Evolutionary conservation across 2,329 filamentous ascomycete genomes (phyloP), one percentile per base, ranked within the genome.

Genomic region (Rutstroemia sydowiana): DNA sequence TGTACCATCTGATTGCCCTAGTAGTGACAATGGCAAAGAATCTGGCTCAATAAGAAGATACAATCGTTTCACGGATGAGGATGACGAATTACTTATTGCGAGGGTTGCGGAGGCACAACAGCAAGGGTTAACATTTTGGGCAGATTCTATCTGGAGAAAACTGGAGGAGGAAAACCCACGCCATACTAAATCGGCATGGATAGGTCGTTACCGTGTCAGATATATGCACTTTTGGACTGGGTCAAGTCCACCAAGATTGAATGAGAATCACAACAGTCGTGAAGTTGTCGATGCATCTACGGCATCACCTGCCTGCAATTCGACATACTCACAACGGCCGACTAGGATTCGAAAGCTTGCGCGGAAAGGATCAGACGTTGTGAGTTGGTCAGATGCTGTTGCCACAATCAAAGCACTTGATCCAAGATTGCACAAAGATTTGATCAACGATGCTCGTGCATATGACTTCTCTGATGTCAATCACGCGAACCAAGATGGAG

Each of bases 361-460:
- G 11, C 56, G 61, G 31, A 54, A 55, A 21, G 62, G 63, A 45
- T 57, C 61, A 8, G 57, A 52, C 32, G 56, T 65, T 9, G 52
- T 65, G 23, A 62, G 54, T 51, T 66, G 63, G 64, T 56, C 57
- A n/a, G 56, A 65, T 36, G 63, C 63, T n/a, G 57, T 62, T 16
- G 56, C 60, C 26, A 51, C 54, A 8, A 61, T 65, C 14, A 57
- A 62, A 55, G 53, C 56, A 10, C 20, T 61, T 8, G 63, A 66
- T 44, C 61, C 61, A 26, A 55, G 57, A 20, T 41, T 63, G 13
- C 59, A 65, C 43, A 61, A 59, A n/a, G 59, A 55, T 14, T 56
- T 66, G 16, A 32, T 61, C 11, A 50, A 60, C 28, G 63, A 65
- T 50, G 53, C 54, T n/a, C 51, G 43, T 28, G 39, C 18, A 34